Percentiles rank a stretch among this genome's conserved stretches.
phyloP scores from a whole-genome alignment of 345 rosid species.

The Melaleuca quinquenervia region DNA sequence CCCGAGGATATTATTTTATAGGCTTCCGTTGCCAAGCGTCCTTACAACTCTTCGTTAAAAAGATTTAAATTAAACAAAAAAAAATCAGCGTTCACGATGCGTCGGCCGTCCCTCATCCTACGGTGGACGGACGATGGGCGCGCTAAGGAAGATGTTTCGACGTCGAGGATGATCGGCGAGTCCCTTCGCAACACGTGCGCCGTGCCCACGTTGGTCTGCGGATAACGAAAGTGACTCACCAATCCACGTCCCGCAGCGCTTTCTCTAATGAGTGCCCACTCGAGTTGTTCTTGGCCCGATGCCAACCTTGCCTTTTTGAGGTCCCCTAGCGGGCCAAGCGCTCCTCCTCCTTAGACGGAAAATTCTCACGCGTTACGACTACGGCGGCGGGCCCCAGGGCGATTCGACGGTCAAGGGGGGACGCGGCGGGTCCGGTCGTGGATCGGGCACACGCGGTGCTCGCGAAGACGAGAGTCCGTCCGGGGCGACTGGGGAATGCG shows the following conservation, averaged over 20 bases:
- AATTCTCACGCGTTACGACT: neutral
- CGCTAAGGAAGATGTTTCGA: neutral
- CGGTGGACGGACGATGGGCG: neutral
- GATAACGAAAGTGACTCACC: neutral
- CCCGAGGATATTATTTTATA: neutral
- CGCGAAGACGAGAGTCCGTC: neutral
- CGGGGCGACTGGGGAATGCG: neutral
- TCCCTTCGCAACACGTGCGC: neutral
- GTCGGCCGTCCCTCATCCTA: accelerated
- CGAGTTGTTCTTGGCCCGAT: neutral
- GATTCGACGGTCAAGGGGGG: neutral
- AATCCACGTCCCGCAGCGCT: neutral
- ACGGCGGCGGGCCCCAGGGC: neutral
- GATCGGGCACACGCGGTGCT: no score
- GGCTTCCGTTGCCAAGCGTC: accelerated
- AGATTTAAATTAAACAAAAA: no score
- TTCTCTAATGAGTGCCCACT: neutral
- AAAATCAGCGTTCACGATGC: neutral
- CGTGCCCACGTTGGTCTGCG: neutral
- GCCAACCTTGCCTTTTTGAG: neutral
- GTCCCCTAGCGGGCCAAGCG: neutral
- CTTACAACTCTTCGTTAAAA: neutral
- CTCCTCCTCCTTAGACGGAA: neutral
- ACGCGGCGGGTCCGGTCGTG: neutral
- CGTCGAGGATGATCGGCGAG: neutral